Percentiles rank a stretch among this genome's conserved stretches.
phyloP scores from a whole-genome alignment of 2,329 filamentous ascomycete genomes.

The Exserohilum turcica region DNA sequence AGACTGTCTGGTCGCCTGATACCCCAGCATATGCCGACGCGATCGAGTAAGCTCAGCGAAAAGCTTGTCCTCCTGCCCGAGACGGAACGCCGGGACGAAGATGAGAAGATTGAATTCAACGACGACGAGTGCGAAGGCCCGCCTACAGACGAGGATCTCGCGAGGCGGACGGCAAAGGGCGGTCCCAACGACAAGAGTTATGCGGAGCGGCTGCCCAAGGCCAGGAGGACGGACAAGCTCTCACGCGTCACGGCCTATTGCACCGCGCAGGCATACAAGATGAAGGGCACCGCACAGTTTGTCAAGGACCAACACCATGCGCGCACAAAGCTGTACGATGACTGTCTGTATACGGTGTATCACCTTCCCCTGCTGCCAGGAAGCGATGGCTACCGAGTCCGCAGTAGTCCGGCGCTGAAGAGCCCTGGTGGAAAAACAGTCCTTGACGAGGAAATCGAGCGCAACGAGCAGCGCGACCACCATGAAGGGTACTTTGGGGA shows the following conservation, averaged over 20 bases:
- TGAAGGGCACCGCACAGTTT: conserved; percentile 86
- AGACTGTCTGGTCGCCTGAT: conserved; percentile 62
- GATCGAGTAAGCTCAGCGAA: conserved; percentile 93
- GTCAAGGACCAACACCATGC: conserved; percentile 85
- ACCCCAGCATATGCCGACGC: conserved; percentile 71
- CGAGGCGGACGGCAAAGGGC: conserved; percentile 67
- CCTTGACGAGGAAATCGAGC: conserved; percentile 92
- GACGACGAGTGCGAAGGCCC: conserved; percentile 64
- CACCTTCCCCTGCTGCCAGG: conserved; percentile 87
- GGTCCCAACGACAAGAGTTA: conserved; percentile 81
- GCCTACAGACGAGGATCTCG: conserved; percentile 68
- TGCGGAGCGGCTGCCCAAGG: conserved; percentile 89
- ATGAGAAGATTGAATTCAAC: conserved; percentile 59
- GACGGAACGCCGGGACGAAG: conserved; percentile 63
- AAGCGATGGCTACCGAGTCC: conserved; percentile 81
- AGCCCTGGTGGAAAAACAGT: conserved; percentile 92
- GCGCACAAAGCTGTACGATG: conserved; percentile 95
- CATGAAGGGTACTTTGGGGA: conserved; percentile 90
- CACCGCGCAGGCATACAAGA: conserved; percentile 90
- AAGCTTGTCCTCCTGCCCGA: conserved; percentile 96
- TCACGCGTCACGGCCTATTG: conserved; percentile 94
- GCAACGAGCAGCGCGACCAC: conserved; percentile 86
- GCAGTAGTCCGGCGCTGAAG: conserved; percentile 89
- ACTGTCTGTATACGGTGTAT: conserved; percentile 95
- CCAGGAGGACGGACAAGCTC: conserved; percentile 82